Base-by-base conservation (phyloP, 345 rosid species). In the Lumnitzera racemosa region DNA sequence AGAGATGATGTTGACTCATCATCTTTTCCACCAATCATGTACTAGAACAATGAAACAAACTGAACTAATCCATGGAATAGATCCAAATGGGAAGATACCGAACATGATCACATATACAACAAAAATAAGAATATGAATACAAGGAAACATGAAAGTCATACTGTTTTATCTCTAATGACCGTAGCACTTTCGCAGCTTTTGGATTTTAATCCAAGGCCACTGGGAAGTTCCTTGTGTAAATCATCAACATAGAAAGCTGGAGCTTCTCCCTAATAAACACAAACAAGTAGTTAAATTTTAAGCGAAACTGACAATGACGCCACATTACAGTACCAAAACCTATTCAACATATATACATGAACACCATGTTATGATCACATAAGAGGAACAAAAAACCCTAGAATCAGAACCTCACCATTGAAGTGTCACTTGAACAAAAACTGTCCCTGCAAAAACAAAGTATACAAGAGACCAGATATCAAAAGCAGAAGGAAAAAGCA, bases 211-310 rank as follows among this genome's bases (percentile, higher is more conserved):
- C 49, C 62, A 69, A 69, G 77, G 54, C 81, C 95, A 62, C 61
- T 77, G 47, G 69, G 59, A 70, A 65, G 61, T 59, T 73, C 85
- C 67, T 59, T 73, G 61, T 41, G 74, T 57, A 76, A 56, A 72
- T 70, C 67, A 58, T 76, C 80, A 50, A 61, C 63, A 68, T 69
- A 53, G 74, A 83, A 73, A 67, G 81, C 90, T 56, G 94, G 85
- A 5, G 94, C 96, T 81, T 83, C 87, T 69, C 96, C 98, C 96
- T 92, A 64, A 56, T 64, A 46, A 71, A 13, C 64, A 74, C 27
- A 72, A 61, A 62, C 51, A 51, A 71, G 54, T 56, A 46, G 61
- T 46, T 9, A 36, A 36, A 36, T 36, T 36, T 36, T 36, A 36
- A 4, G 43, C 43, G 43, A 9, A 36, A 9, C 43, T 36, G 43